Evolutionary conservation across 1,284 basidiomycete species (phyloP).

Genomic region (Ganoderma meredithae): DNA sequence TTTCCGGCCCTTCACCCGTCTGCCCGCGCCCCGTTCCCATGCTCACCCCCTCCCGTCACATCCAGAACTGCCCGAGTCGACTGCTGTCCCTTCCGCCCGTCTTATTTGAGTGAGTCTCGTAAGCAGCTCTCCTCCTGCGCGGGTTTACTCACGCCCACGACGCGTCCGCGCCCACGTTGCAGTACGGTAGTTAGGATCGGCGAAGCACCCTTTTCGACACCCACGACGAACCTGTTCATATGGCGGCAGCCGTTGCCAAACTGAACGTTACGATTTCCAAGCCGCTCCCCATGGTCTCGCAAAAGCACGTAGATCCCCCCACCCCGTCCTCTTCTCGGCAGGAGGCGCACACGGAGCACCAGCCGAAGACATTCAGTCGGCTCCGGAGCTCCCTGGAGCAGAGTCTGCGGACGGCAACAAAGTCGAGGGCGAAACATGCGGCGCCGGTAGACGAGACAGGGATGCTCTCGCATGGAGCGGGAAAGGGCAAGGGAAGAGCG

Average conservation of each 20-base stretch:
- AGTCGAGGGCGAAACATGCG: conserved; percentile 54
- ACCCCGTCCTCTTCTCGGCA: conserved; percentile 53
- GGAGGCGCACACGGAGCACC: conserved; percentile 43
- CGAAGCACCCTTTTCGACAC: conserved; percentile 29
- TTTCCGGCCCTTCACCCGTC: conserved; percentile 23
- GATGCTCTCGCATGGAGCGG: conserved; percentile 47
- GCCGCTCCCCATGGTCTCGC: conserved; percentile 57
- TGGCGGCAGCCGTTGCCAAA: conserved; percentile 57
- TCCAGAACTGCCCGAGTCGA: conserved; percentile 31
- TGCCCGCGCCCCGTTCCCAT: conserved; percentile 29
- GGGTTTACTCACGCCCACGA: conserved; percentile 15
- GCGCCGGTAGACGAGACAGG: conserved; percentile 51
- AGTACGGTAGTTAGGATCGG: conserved; percentile 31
- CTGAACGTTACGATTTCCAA: conserved; percentile 51
- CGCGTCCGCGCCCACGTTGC: conserved; percentile 16
- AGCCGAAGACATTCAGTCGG: conserved; percentile 65
- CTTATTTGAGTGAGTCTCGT: conserved; percentile 32
- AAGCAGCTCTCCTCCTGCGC: conserved; percentile 10
- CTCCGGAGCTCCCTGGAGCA: conserved; percentile 72
- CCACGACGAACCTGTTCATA: conserved; percentile 42
- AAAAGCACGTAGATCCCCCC: conserved; percentile 47
- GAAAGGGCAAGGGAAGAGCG: conserved; percentile 52
- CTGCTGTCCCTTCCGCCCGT: conserved; percentile 23
- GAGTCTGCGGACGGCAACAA: conserved; percentile 66
- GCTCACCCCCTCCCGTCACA: conserved; percentile 30